Evolutionary conservation across 192 early-diverging fungal genomes (phyloP), one percentile per base, ranked within the genome.

Genomic region (Lobosporangium transversale): DNA sequence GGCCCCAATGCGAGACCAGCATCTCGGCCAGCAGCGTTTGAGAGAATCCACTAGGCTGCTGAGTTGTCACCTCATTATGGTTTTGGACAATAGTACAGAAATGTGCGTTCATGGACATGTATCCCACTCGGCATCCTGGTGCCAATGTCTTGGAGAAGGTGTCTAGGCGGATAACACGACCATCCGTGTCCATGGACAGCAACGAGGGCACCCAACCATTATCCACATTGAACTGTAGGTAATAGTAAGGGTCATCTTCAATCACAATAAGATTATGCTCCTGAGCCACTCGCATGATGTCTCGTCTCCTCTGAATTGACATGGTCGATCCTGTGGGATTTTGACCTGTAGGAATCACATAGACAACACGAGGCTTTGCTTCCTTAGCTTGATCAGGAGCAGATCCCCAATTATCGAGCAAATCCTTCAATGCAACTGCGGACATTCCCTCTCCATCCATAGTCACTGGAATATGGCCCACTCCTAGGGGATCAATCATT

Each of bases 241-340:
- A 94, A 71, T 94, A 95, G 80, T 97, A 97, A 35, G 95, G 95
- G 69, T 95, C 95, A 68, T 97, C 95, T 61, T 97, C 95, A 40
- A 95, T 84, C 42, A 97, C 80, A 4, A 97, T 83, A 62, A 97
- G 57, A 50, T 94, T 81, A 79, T 90, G 90, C 62, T 88, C 81
- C 57, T 86, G 81, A 9, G 89, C 89, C 29, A 95, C 79, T 15
- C 76, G 80, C 66, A 95, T 94, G 31, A 95, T 85, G n/a, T 82
- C 82, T 23, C 76, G 84, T 59, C 91, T 91, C 50, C 95, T 86
- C 49, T 85, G 84, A n/a, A 87, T 50, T 18, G 89, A 86, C 80
- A 93, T 94, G 50, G 89, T 92, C 9, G 86, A 80, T 8, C 95
- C 95, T 2, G 94, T 95, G 3, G 95, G 95, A 82, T 95, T 97